These are phyloP conservation scores for Limnanthes douglasii DNA, from an alignment of 345 rosid species.

Conservation along the genomic window DNA sequence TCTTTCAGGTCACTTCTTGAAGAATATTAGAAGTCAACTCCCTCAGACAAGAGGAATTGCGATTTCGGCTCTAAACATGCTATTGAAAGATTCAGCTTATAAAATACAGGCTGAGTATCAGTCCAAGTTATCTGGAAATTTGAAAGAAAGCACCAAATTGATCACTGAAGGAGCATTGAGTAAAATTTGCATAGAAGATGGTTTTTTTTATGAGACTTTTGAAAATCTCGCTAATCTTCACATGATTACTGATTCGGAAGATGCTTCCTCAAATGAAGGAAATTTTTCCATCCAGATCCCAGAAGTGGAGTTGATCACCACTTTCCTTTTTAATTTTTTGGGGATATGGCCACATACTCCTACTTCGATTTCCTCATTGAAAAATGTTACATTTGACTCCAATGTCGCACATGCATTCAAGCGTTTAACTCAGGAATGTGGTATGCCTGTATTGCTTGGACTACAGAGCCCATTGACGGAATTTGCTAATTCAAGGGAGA, in stretches of 20 bases:
- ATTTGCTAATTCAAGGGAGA: constrained; percentile 78
- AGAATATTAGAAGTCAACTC: constrained; percentile 91
- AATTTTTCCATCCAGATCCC: constrained; percentile 75
- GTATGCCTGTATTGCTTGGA: constrained; percentile 58
- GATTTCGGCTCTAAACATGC: constrained; percentile 84
- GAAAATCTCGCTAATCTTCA: constrained; percentile 92
- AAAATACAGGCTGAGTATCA: constrained; percentile 43
- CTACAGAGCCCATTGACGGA: constrained; percentile 64
- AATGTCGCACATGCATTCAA: constrained; percentile 90
- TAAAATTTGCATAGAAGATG: constrained; percentile 76
- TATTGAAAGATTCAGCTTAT: constrained; percentile 89
- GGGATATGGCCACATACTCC: constrained; percentile 99
- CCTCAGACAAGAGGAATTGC: constrained; percentile 98
- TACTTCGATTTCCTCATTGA: constrained; percentile 86
- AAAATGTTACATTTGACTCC: constrained; percentile 82
- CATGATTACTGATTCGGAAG: constrained; percentile 61
- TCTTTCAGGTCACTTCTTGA: constrained; percentile 81
- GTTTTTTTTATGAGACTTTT: constrained; percentile 80
- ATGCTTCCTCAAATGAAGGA: constrained; percentile 64
- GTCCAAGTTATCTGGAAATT: constrained; percentile 12
- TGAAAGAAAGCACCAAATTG: constrained; percentile 31
- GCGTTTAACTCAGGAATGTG: constrained; percentile 92
- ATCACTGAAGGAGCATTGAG: constrained; percentile 71
- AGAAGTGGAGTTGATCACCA: constrained; percentile 89
- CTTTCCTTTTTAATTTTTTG: constrained; percentile 86